phyloP scores from a whole-genome alignment of 352 stramenopile genomes.

The Globisporangium camurandrum region DNA sequence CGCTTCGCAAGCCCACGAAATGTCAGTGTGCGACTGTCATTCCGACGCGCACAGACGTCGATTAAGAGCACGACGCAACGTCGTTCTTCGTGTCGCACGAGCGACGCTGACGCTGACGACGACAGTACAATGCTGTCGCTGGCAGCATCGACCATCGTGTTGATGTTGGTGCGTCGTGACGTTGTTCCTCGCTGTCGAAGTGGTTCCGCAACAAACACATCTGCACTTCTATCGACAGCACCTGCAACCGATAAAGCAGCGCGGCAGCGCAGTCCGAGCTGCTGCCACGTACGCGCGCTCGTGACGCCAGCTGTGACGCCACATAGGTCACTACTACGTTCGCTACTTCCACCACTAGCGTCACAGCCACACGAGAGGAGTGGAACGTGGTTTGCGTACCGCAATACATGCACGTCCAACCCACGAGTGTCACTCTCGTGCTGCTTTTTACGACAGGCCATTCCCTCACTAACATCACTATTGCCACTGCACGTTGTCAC shows the following conservation, averaged over 20 bases:
- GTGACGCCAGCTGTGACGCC: no score
- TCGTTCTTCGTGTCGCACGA: no score
- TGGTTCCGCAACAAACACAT: constrained; percentile 26
- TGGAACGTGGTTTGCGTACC: constrained; percentile 69
- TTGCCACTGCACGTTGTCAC: constrained; percentile 11
- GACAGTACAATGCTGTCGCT: no score
- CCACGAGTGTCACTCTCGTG: no score
- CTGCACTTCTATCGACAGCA: no score
- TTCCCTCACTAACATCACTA: no score
- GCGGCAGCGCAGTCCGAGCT: constrained; percentile 38
- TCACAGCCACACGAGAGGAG: constrained; percentile 52
- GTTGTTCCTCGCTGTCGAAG: no score
- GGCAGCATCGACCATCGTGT: neutral
- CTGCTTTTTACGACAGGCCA: no score
- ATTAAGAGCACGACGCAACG: constrained; percentile 55
- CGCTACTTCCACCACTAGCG: no score
- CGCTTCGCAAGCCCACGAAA: constrained; percentile 50
- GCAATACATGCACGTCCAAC: constrained; percentile 57
- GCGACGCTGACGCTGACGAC: no score
- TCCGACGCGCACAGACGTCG: constrained; percentile 29
- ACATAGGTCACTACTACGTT: no score
- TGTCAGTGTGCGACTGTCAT: constrained; percentile 19
- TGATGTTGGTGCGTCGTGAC: constrained; percentile 4
- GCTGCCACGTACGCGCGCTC: constrained; percentile 43
- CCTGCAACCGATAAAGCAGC: no score